phyloP scores from a whole-genome alignment of 1,139 yeast genomes.

The Debaryomyces sp. region DNA sequence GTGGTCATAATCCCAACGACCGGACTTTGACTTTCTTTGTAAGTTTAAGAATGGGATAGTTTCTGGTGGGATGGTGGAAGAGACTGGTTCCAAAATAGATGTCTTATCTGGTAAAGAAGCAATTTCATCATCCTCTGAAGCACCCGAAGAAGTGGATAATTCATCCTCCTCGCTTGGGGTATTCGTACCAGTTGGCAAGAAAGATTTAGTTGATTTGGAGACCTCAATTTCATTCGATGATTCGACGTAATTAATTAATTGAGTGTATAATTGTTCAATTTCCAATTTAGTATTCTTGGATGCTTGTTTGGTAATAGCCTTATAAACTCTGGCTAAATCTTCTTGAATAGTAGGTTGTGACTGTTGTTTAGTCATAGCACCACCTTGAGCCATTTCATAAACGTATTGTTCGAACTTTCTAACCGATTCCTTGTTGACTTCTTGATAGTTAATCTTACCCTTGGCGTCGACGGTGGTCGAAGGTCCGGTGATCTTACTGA shows the following conservation, averaged over 20 bases:
- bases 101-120: slow-evolving; percentile 79
- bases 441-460: slow-evolving; percentile 85
- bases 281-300: slow-evolving; percentile 68
- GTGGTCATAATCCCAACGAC: slow-evolving; percentile 82
- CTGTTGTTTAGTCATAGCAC: slow-evolving; percentile 68
- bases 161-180: slow-evolving; percentile 52
- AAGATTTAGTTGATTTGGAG: slow-evolving; percentile 45
- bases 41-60: slow-evolving; percentile 94
- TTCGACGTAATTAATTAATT: slow-evolving; percentile 74
- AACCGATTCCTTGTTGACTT: slow-evolving; percentile 85
- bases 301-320: slow-evolving; percentile 75
- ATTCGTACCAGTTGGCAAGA: slow-evolving; percentile 38
- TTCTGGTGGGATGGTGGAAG: slow-evolving; percentile 73
- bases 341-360: slow-evolving; percentile 75
- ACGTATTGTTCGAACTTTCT: slow-evolving; percentile 96
- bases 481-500: slow-evolving; percentile 93
- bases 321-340: slow-evolving; percentile 83
- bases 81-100: slow-evolving; percentile 71
- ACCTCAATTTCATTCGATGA: slow-evolving; percentile 66
- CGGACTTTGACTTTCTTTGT: slow-evolving; percentile 71
- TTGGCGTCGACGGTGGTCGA: slow-evolving; percentile 83
- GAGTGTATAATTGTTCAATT: slow-evolving; percentile 78
- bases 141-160: slow-evolving; percentile 36
- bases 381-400: slow-evolving; percentile 95
- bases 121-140: slow-evolving; percentile 65